Conservation (phyloP, 164 flowering plant genomes). For the Aristolochia fimbriata region DNA sequence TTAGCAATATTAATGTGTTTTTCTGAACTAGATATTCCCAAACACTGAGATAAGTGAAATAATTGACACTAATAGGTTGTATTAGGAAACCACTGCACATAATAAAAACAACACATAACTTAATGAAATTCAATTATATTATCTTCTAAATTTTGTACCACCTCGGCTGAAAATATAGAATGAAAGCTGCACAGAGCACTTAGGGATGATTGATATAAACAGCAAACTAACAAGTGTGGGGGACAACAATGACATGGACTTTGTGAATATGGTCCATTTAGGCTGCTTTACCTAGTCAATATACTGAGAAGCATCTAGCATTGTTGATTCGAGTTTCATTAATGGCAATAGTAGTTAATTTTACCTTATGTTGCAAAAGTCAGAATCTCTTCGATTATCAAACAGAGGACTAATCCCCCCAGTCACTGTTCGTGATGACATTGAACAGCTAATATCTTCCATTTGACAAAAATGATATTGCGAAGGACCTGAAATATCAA, state of each 20-base stretch:
- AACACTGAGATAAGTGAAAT: neutral
- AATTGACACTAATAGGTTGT: neutral
- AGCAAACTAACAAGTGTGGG: too few species aligned
- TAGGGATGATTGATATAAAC: too few species aligned
- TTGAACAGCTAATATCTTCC: constrained; percentile 7
- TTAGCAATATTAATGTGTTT: neutral
- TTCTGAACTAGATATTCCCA: neutral
- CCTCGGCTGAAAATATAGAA: neutral
- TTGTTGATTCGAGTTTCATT: neutral
- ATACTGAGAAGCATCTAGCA: neutral
- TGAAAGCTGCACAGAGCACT: too few species aligned
- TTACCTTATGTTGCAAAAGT: constrained; percentile 6
- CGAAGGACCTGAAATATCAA: too few species aligned
- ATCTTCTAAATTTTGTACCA: neutral
- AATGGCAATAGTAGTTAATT: neutral
- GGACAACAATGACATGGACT: neutral
- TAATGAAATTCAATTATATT: neutral
- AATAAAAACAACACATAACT: neutral
- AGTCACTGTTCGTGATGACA: constrained; percentile 3
- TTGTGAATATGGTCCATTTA: neutral
- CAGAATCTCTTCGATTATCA: neutral
- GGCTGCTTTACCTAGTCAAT: neutral
- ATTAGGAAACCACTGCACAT: neutral
- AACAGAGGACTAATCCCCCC: constrained; percentile 4
- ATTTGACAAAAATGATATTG: constrained; percentile 1